Conservation (phyloP, 208 protist genomes). For the Trypanosoma theileri region DNA sequence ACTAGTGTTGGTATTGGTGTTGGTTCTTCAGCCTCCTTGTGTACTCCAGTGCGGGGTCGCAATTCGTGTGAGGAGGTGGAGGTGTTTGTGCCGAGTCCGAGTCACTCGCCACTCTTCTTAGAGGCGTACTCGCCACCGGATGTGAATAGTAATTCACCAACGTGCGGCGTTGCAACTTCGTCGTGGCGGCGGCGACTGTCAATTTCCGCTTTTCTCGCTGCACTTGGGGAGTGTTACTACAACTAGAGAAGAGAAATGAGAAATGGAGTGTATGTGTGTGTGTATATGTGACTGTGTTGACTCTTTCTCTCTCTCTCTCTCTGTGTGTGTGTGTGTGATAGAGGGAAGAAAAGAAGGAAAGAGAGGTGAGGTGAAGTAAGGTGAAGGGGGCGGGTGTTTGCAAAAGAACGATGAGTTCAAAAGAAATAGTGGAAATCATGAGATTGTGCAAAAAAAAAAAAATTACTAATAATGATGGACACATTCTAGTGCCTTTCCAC, state of each 20-base stretch:
- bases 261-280: not conserved
- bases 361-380: not conserved
- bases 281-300: conserved; percentile 3
- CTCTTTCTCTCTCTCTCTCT: not conserved
- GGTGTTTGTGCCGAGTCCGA: conserved; percentile 68
- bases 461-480: no score
- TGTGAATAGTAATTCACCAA: conserved; percentile 9
- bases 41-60: no score
- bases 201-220: conserved; percentile 9
- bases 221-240: not conserved
- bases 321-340: not conserved
- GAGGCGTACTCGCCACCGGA: conserved; percentile 47
- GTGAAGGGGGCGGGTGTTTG: not conserved
- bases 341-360: conserved; percentile 2
- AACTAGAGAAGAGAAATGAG: conserved; percentile 3
- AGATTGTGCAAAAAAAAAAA: no score
- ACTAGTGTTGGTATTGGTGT: no score
- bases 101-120: conserved; percentile 60
- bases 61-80: conserved; percentile 1
- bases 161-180: conserved; percentile 2
- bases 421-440: no score
- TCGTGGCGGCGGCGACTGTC: conserved; percentile 20
- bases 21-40: no score
- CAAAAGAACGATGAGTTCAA: no score
- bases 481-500: no score